Base-by-base conservation (phyloP, 225 moss, liverwort and hornwort genomes). In the Marchantia paleacea region DNA sequence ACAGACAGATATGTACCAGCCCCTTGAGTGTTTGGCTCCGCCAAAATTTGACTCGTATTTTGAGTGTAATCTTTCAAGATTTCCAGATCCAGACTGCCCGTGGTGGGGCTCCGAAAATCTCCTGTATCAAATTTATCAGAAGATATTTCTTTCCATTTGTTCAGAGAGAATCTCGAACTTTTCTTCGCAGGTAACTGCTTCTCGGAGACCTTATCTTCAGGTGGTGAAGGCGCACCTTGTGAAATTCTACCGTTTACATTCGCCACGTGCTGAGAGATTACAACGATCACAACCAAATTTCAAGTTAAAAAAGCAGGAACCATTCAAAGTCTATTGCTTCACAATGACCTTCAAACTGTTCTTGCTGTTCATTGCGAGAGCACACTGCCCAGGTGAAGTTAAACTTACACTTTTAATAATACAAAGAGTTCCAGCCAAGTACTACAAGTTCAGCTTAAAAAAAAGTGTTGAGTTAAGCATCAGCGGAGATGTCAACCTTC, bases 91-190 rank as follows among this genome's bases (percentile, higher is more conserved):
- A 83, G 71, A 75, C 78, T 58, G 61, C 69, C 82, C 58, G 70
- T 24, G 47, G 25, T 50, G 62, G 26, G 68, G 26, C 75, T 69
- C 49, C 22, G 29, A 63, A 19, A 10, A 49, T 75, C 67, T 73
- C 71, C 72, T 26, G 25, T 7, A 18, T 26, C 24, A 47, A 31
- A 49, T 20, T 69, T 76, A 13, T 48, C 52, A 28, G 83, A 75
- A 47, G 86, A 75, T 10, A 79, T 15, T 1, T 83, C 78, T 72
- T 81, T 83, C 86, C 86, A 86, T n/a, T 70, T 78, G 57, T 75
- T 29, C 67, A 81, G 75, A 12, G 86, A 86, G 60, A 79, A 81
- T 0, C 69, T 81, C 3, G 83, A 80, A 2, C 57, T 39, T 69
- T 75, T 80, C 55, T 82, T 86, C 51, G 73, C 60, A 52, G 74